Base-by-base conservation (phyloP, 371 early-diverging fungal genomes). In the Vittaforma corneae region DNA sequence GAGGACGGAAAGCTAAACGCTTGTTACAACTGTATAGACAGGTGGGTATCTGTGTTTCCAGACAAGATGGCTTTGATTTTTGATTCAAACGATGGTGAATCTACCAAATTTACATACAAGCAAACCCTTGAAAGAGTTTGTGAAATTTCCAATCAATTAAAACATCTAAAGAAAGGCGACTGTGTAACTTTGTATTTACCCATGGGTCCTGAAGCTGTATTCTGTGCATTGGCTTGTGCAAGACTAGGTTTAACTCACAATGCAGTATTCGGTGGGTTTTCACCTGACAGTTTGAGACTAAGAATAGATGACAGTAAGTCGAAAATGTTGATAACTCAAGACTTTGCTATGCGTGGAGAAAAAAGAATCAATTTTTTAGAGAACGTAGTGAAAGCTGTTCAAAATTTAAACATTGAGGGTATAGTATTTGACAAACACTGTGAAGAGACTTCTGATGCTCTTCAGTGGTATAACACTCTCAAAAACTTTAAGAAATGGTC, bases 161-260 rank as follows among this genome's bases (percentile, higher is more conserved):
- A 80, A 55, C 82, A 81, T 42, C 82, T 91, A 51, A 88, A 71
- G 40, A 77, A 81, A 37, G 93, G 91, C 14, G 89, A 91, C 70
- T 85, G 84, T 1, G 91, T 93, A 24, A 83, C 89, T 35, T 86
- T 93, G 65, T 93, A 93, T 76, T 88, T 93, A 89, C 90, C 93
- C 26, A 93, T 91, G 91, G 84, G 89, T 35, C 91, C 92, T 11
- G 87, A 92, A 74, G 88, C 93, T 1, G 84, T 87, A 0, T 84
- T 88, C 58, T 84, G 88, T 0, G 85, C 90, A 82, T 82, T 95
- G 35, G 92, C 94, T 16, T 91, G 91, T 78, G 88, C 91, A 1
- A 83, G 93, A 44, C 79, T 93, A 20, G 96, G 94, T 22, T 83
- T 88, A 9, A 78, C 90, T 28, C 94, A 92, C 65, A 90, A 87